phyloP scores from a whole-genome alignment of 495 filamentous ascomycete species.

The Aspergillus avenaceus region DNA sequence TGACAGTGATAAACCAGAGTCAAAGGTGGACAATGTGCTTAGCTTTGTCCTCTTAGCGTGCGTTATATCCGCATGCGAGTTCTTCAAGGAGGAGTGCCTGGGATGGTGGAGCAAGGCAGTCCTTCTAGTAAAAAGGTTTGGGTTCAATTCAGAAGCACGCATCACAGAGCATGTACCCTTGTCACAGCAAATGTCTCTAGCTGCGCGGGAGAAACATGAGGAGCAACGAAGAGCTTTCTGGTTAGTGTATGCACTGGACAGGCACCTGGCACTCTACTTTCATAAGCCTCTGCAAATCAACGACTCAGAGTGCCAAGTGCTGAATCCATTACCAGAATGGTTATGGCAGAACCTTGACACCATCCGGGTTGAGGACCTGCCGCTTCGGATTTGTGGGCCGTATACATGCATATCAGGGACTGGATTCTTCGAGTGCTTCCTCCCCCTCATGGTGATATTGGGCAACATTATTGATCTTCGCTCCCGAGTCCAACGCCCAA shows the following conservation, averaged over 20 bases:
- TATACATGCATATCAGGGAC: slow-evolving; percentile 22
- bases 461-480: slow-evolving; percentile 80
- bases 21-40: slow-evolving; percentile 19
- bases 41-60: slow-evolving; percentile 24
- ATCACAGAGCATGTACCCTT: neutral
- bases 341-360: slow-evolving; percentile 31
- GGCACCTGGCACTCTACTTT: slow-evolving; percentile 49
- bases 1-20: slow-evolving; percentile 16
- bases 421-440: slow-evolving; percentile 71
- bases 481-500: slow-evolving; percentile 70
- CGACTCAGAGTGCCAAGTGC: slow-evolving; percentile 41
- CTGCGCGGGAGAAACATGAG: slow-evolving; percentile 36
- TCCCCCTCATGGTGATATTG: slow-evolving; percentile 77
- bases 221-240: slow-evolving; percentile 49
- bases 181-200: slow-evolving; percentile 1
- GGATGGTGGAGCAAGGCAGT: slow-evolving; percentile 32
- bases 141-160: slow-evolving; percentile 4
- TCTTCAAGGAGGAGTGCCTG: slow-evolving; percentile 28
- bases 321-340: slow-evolving; percentile 27
- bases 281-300: slow-evolving; percentile 42
- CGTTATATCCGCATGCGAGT: slow-evolving; percentile 26
- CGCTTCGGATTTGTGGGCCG: slow-evolving; percentile 21
- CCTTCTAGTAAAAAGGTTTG: slow-evolving; percentile 4
- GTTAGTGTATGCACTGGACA: slow-evolving; percentile 47
- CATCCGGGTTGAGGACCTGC: slow-evolving; percentile 17